Conservation (phyloP, 2,329 filamentous ascomycete genomes). For the Escovopsis sp. region DNA sequence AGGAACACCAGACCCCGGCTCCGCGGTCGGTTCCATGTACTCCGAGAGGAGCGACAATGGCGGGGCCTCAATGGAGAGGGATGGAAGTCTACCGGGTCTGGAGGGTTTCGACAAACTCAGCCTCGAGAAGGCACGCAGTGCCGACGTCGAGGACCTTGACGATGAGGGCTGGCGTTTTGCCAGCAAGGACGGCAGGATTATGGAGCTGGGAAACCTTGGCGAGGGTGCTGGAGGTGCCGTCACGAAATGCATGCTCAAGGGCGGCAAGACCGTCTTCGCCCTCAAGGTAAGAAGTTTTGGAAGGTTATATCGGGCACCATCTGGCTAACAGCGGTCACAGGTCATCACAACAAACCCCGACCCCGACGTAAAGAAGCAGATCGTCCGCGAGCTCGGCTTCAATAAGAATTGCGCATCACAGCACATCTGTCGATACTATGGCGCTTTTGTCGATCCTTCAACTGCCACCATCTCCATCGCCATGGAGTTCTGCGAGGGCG, state of each 20-base stretch:
- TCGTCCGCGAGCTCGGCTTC: slow-evolving; percentile 88
- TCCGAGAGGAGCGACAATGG: slow-evolving; percentile 68
- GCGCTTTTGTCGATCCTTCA: slow-evolving; percentile 90
- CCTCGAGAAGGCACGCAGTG: slow-evolving; percentile 64
- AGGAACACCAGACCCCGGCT: slow-evolving; percentile 70
- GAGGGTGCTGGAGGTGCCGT: slow-evolving; percentile 95
- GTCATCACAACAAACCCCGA: slow-evolving; percentile 98
- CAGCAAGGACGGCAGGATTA: slow-evolving; percentile 73
- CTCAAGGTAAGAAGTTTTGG: slow-evolving; percentile 53
- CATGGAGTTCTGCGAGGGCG: slow-evolving; percentile 98
- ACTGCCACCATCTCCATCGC: slow-evolving; percentile 95
- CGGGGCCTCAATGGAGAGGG: slow-evolving; percentile 58
- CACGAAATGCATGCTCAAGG: slow-evolving; percentile 76
- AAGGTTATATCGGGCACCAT: slow-evolving; percentile 8
- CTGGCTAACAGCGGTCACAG: slow-evolving; percentile 28
- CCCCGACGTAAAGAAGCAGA: slow-evolving; percentile 96
- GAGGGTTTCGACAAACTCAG: slow-evolving; percentile 68
- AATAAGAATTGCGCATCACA: slow-evolving; percentile 95
- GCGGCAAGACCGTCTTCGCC: slow-evolving; percentile 88
- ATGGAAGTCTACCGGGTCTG: slow-evolving; percentile 64
- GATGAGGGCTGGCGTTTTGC: slow-evolving; percentile 92
- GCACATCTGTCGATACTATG: slow-evolving; percentile 95
- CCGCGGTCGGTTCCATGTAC: slow-evolving; percentile 73
- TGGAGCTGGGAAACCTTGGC: slow-evolving; percentile 77
- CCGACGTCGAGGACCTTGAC: slow-evolving; percentile 89